phyloP scores from a whole-genome alignment of 2,329 filamentous ascomycete species.

The Emergomyces orientalis region DNA sequence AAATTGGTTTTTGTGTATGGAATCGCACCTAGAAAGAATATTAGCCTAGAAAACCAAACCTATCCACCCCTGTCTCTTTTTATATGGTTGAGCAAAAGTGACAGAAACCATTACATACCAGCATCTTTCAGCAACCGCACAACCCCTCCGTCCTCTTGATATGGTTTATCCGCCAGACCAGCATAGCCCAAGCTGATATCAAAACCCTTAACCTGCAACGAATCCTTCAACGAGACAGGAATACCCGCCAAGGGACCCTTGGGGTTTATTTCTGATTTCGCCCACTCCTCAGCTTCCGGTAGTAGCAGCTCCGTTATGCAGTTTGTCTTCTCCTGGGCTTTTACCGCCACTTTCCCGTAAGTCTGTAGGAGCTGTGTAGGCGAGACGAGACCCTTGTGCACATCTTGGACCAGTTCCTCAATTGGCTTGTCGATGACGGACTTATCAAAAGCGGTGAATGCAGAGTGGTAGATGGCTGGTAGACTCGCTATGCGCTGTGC shows the following conservation, averaged over 20 bases:
- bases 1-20: slow-evolving; percentile 91
- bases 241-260: slow-evolving; percentile 78
- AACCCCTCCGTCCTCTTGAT: slow-evolving; percentile 58
- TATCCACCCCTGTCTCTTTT: background rate
- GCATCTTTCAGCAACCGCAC: slow-evolving; percentile 74
- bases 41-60: background rate
- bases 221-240: slow-evolving; percentile 72
- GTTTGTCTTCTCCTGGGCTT: slow-evolving; percentile 78
- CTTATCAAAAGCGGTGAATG: slow-evolving; percentile 56
- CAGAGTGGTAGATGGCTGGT: slow-evolving; percentile 53
- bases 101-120: slow-evolving; percentile 30
- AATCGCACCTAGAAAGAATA: slow-evolving; percentile 52
- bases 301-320: slow-evolving; percentile 83
- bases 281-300: slow-evolving; percentile 66
- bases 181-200: slow-evolving; percentile 78
- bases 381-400: slow-evolving; percentile 57
- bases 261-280: slow-evolving; percentile 54
- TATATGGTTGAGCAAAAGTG: background rate
- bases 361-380: slow-evolving; percentile 68
- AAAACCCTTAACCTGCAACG: slow-evolving; percentile 70
- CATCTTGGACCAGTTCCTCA: slow-evolving; percentile 64
- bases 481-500: slow-evolving; percentile 59
- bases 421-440: slow-evolving; percentile 64
- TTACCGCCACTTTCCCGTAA: slow-evolving; percentile 78
- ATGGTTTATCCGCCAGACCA: slow-evolving; percentile 58